A percentile compares a stretch with the other conserved stretches of the same genome.
Evolutionary conservation across 345 rosid genomes (phyloP).

Genomic region (Gossypium bickii): DNA sequence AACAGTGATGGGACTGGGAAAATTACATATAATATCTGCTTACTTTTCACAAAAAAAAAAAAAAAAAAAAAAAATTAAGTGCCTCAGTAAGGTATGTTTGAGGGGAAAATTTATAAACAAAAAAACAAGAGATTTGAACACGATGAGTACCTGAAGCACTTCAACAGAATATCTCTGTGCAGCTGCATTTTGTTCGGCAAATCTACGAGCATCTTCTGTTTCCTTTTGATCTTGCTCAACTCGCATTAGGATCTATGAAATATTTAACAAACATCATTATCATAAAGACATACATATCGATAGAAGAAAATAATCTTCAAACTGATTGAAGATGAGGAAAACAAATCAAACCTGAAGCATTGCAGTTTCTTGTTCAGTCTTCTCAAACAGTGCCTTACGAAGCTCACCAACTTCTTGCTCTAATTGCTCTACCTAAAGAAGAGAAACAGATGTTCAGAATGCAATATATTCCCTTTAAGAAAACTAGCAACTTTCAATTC

Average conservation of each 20-base stretch:
- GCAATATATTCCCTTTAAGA: constrained; percentile 11
- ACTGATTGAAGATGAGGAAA: constrained; percentile 17
- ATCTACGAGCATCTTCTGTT: constrained; percentile 96
- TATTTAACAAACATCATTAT: constrained; percentile 13
- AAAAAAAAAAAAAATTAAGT: no score
- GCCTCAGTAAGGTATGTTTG: background rate
- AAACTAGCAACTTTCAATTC: constrained; percentile 8
- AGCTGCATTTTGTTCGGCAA: constrained; percentile 95
- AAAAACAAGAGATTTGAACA: background rate
- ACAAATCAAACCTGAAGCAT: constrained; percentile 77
- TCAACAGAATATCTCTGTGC: constrained; percentile 93
- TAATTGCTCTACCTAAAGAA: constrained; percentile 75
- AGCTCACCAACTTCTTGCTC: constrained; percentile 79
- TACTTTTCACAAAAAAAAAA: no score
- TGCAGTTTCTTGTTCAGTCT: constrained; percentile 97
- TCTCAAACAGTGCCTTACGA: constrained; percentile 71
- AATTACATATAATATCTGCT: background rate
- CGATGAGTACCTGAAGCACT: constrained; percentile 62
- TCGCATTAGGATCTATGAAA: constrained; percentile 82
- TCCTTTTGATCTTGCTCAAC: constrained; percentile 97
- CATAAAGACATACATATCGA: constrained; percentile 10
- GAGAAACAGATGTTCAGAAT: constrained; percentile 25
- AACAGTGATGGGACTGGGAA: background rate
- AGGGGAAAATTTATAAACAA: background rate
- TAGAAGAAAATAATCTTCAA: constrained; percentile 14